Evolutionary conservation across 805 yeast species (phyloP).

Genomic region (Saccharomyces jurei): DNA sequence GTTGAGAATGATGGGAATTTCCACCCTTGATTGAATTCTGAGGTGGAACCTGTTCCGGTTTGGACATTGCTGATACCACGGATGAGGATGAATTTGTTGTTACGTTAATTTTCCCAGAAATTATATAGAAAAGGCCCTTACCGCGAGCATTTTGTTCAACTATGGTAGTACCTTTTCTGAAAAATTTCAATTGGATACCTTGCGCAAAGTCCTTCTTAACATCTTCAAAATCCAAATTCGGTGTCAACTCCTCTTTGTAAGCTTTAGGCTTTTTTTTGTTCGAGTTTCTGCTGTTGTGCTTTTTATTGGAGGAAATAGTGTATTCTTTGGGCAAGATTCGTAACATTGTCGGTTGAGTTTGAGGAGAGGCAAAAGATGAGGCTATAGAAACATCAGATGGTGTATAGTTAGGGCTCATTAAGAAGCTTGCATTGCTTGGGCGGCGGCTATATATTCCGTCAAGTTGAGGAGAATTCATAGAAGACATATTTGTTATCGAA

Average conservation of each 20-base stretch:
- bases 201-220: slow-evolving; percentile 54
- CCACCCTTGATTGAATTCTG: slow-evolving; percentile 3
- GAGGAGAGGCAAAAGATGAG: slow-evolving; percentile 9
- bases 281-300: slow-evolving; percentile 1
- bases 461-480: neutral
- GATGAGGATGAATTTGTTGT: slow-evolving; percentile 4
- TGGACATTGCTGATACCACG: slow-evolving; percentile 5
- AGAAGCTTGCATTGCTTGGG: neutral
- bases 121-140: slow-evolving; percentile 71
- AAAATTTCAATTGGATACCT: slow-evolving; percentile 46
- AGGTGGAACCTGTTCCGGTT: slow-evolving; percentile 3
- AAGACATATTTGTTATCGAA: neutral
- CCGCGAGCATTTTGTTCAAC: slow-evolving; percentile 58
- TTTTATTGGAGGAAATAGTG: slow-evolving; percentile 10
- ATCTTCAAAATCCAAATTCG: slow-evolving; percentile 37
- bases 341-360: slow-evolving; percentile 14
- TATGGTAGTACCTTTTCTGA: slow-evolving; percentile 46
- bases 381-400: slow-evolving; percentile 14
- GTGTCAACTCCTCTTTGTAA: slow-evolving; percentile 19
- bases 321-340: slow-evolving; percentile 22
- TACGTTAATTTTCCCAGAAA: slow-evolving; percentile 71
- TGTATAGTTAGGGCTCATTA: neutral
- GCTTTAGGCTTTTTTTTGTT: slow-evolving; percentile 10
- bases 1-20: slow-evolving; percentile 22
- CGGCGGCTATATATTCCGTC: neutral